Evolutionary conservation across 2,329 filamentous ascomycete species (phyloP).

Genomic region (Cordyceps militaris): DNA sequence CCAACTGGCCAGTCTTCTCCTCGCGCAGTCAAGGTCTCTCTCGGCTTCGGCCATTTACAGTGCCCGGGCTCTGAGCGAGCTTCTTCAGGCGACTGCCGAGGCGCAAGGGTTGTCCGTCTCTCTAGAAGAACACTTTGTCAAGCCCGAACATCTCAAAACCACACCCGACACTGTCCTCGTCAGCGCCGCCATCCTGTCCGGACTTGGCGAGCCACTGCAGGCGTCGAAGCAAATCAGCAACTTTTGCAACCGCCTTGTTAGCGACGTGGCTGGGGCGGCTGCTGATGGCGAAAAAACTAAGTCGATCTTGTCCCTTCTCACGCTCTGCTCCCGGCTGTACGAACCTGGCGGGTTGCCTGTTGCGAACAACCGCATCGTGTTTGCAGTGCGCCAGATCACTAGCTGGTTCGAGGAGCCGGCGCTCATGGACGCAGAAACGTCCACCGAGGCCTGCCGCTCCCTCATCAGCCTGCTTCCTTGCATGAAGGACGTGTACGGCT

Average conservation of each 20-base stretch:
- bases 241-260: constrained; percentile 53
- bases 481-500: constrained; percentile 77
- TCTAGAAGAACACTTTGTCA: constrained; percentile 41
- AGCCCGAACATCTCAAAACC: constrained; percentile 40
- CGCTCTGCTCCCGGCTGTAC: constrained; percentile 46
- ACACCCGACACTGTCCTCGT: constrained; percentile 40
- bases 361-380: constrained; percentile 65
- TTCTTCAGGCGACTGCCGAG: constrained; percentile 42
- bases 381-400: constrained; percentile 72
- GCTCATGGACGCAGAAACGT: constrained; percentile 36
- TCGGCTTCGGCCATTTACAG: constrained; percentile 44
- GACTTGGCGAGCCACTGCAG: constrained; percentile 43
- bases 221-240: constrained; percentile 42
- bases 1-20: constrained; percentile 36
- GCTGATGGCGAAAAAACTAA: constrained; percentile 38
- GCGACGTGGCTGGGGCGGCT: constrained; percentile 48
- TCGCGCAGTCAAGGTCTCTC: constrained; percentile 34
- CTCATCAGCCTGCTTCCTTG: constrained; percentile 59
- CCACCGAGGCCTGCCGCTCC: constrained; percentile 47
- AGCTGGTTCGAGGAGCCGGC: constrained; percentile 56
- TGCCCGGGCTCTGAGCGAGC: constrained; percentile 42
- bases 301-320: constrained; percentile 45
- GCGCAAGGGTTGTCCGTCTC: constrained; percentile 37
- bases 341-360: constrained; percentile 46
- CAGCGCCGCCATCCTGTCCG: constrained; percentile 43